phyloP scores from a whole-genome alignment of 106 monocot genomes.

The Acanthochlamys bracteata region DNA sequence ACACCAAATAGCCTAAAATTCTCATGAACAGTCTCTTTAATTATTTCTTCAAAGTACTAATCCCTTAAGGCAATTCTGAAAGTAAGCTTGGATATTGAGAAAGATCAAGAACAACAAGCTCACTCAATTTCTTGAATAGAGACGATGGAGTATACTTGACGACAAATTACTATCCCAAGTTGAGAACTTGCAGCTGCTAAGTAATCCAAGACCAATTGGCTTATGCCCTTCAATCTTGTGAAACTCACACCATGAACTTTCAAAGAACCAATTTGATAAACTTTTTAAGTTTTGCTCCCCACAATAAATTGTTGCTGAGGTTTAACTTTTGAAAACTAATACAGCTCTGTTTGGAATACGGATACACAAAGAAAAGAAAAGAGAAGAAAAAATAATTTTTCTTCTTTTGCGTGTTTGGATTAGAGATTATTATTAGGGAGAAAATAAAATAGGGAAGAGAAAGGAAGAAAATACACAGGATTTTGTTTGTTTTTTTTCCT shows the following conservation, averaged over 20 bases:
- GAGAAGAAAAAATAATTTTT: no score
- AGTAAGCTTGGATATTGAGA: conserved; percentile 36
- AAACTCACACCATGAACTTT: conserved; percentile 41
- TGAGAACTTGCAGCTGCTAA: conserved; percentile 41
- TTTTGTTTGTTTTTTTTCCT: no score
- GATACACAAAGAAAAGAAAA: no score
- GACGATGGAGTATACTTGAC: conserved; percentile 38
- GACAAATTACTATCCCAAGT: conserved; percentile 44
- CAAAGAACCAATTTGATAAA: conserved; percentile 35
- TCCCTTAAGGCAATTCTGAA: conserved; percentile 38
- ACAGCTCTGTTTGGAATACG: conserved; percentile 7
- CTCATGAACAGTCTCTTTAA: conserved; percentile 35
- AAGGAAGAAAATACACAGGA: no score
- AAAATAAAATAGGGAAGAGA: no score
- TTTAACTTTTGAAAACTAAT: conserved; percentile 36
- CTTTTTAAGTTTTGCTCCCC: conserved; percentile 53
- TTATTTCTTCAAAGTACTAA: conserved; percentile 30
- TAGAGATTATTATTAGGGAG: no score
- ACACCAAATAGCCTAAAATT: conserved; percentile 38
- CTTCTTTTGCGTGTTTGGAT: no score
- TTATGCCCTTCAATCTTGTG: conserved; percentile 42
- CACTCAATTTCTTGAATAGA: conserved; percentile 27
- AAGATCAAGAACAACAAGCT: conserved; percentile 35
- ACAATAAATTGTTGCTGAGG: conserved; percentile 41
- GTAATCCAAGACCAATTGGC: conserved; percentile 25